Conservation (phyloP, 2,329 filamentous ascomycete species). For the Mariannaea sp. region DNA sequence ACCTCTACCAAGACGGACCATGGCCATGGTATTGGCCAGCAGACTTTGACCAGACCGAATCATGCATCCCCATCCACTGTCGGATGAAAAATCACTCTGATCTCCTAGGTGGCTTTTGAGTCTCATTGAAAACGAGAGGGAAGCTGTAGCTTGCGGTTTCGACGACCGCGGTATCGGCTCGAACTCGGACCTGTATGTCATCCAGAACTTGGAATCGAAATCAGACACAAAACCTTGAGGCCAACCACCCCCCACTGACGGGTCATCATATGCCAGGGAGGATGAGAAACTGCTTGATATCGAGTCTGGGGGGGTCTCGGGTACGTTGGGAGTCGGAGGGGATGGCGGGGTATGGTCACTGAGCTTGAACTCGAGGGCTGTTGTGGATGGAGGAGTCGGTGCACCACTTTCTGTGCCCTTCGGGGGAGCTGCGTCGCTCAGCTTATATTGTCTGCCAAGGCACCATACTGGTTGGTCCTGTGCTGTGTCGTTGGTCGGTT, state of each 20-base stretch:
- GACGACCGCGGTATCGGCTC: constrained; percentile 77
- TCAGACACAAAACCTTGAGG: constrained; percentile 85
- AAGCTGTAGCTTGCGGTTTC: constrained; percentile 70
- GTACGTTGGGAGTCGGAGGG: constrained; percentile 38
- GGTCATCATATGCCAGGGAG: constrained; percentile 54
- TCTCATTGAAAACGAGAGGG: constrained; percentile 82
- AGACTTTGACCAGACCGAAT: constrained; percentile 94
- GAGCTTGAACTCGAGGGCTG: constrained; percentile 15
- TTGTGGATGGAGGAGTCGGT: constrained; percentile 31
- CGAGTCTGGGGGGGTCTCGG: constrained; percentile 55
- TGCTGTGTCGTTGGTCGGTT: constrained; percentile 77
- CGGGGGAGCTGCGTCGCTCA: constrained; percentile 36
- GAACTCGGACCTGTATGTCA: constrained; percentile 94
- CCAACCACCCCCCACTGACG: constrained; percentile 66
- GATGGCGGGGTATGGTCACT: constrained; percentile 27
- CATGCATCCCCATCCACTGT: constrained; percentile 99
- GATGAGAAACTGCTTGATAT: constrained; percentile 57
- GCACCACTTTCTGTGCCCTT: constrained; percentile 24
- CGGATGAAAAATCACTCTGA: constrained; percentile 82
- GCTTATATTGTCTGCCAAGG: constrained; percentile 61
- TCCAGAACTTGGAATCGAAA: constrained; percentile 92
- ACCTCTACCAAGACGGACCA: constrained; percentile 80
- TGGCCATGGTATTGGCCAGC: constrained; percentile 80
- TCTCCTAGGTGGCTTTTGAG: constrained; percentile 81
- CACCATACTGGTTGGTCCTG: constrained; percentile 81